Evolutionary conservation across 257 asterid species (phyloP), one percentile per base, ranked within the genome.

Genomic region (Jacaranda copaia): DNA sequence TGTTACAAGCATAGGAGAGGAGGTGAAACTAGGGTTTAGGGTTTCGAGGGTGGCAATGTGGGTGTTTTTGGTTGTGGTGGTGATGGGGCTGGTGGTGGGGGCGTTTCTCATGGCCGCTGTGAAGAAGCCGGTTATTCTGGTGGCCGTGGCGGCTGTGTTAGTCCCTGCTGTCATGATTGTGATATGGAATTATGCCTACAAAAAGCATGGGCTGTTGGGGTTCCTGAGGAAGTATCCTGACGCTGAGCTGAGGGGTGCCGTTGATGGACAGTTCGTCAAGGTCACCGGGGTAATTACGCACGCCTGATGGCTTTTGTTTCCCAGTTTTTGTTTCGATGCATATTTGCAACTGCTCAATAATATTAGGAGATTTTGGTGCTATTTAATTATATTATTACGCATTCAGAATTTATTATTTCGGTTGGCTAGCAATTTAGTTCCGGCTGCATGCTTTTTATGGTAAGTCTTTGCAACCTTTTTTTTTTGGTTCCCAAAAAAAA

Each of bases 191-290:
- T 76, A 42, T 43, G 85, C 84, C 4, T 95, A 82, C 60, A 85
- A 75, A 74, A 85, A 78, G 73, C 85, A 79, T 5, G 97, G 97
- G 14, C 82, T 89, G 38, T 5, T 86, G 80, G 82, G 93, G 13
- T 92, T 84, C 74, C 60, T 93, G 82, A 83, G 76, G 67, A 85
- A 85, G 46, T 85, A 85, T 70, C 94, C 95, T 18, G 90, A 93
- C 63, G 91, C 90, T 45, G 97, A 93, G 93, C 97, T 93, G 59
- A 84, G 98, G 85, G 97, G 96, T 19, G 96, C 97, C 74, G 77
- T 85, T 49, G 96, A 93, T 84, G 99, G 98, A 42, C 97, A 96
- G 89, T 88, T 73, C 85, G 97, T 96, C 80, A 96, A 96, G 92
- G 96, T 93, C 83, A 93, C 99, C 19, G 99, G 99, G 97, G 99